These are phyloP conservation scores for Fomitopsis pinicola DNA, from an alignment of 1,284 basidiomycete species.

Conservation along the genomic window DNA sequence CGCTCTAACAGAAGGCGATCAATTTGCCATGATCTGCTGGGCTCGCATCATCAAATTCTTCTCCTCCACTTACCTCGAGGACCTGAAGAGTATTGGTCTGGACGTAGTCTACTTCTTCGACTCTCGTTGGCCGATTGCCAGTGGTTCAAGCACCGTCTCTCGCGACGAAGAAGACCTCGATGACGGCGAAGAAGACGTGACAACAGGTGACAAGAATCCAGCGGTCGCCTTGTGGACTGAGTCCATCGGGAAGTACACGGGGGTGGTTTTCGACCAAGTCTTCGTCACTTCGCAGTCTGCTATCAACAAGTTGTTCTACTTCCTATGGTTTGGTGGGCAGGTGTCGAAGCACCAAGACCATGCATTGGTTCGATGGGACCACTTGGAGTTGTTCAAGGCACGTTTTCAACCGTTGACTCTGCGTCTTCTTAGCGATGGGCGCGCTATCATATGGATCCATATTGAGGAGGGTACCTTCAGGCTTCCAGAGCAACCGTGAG, in stretches of 20 bases:
- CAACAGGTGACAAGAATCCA: no score
- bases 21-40: constrained; percentile 15
- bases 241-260: no score
- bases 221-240: no score
- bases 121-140: constrained; percentile 12
- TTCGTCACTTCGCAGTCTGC: constrained; percentile 16
- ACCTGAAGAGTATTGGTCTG: constrained; percentile 22
- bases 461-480: constrained; percentile 8
- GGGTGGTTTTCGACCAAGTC: constrained; percentile 16
- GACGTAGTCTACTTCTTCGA: constrained; percentile 25
- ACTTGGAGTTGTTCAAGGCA: constrained; percentile 5
- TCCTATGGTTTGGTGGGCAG: constrained; percentile 9
- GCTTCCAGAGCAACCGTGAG: neutral
- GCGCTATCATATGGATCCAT: constrained; percentile 12
- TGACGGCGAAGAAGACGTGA: no score
- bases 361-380: constrained; percentile 1
- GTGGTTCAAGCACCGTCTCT: constrained; percentile 8
- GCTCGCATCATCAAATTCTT: constrained; percentile 24
- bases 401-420: constrained; percentile 8
- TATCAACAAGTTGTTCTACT: constrained; percentile 15
- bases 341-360: neutral
- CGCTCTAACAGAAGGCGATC: constrained; percentile 16
- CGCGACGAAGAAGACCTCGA: neutral
- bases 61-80: constrained; percentile 23
- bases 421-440: constrained; percentile 13